Conservation (phyloP, 805 yeast genomes). For the Kodamaea jinghongensis region DNA sequence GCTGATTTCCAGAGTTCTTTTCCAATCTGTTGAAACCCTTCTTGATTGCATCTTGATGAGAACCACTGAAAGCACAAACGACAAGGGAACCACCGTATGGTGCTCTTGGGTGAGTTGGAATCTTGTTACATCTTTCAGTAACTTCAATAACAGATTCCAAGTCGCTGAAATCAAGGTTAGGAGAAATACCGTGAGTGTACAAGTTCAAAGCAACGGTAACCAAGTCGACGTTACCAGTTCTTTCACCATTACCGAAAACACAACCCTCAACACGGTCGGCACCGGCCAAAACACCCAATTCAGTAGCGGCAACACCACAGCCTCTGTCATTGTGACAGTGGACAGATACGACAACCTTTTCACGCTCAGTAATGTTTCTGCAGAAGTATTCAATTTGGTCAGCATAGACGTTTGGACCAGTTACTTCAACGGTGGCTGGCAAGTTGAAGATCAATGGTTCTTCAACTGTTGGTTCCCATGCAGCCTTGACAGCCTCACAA, state of each 20-base stretch:
- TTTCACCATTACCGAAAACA: slow-evolving; percentile 79
- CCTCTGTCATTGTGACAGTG: slow-evolving; percentile 83
- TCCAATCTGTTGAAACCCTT: slow-evolving; percentile 56
- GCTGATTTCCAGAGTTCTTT: slow-evolving; percentile 9
- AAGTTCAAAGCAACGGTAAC: slow-evolving; percentile 72
- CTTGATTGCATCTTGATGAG: slow-evolving; percentile 70
- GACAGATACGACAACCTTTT: slow-evolving; percentile 64
- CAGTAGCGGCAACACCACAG: slow-evolving; percentile 81
- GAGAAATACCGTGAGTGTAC: slow-evolving; percentile 76
- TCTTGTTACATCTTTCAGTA: slow-evolving; percentile 74
- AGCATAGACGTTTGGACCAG: slow-evolving; percentile 73
- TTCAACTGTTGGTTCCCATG: slow-evolving; percentile 76
- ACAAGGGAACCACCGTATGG: slow-evolving; percentile 80
- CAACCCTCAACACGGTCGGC: slow-evolving; percentile 86
- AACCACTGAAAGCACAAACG: slow-evolving; percentile 75
- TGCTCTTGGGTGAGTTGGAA: slow-evolving; percentile 70
- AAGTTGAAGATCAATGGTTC: slow-evolving; percentile 74
- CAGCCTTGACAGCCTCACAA: slow-evolving; percentile 75
- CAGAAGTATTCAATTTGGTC: slow-evolving; percentile 78
- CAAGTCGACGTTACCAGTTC: slow-evolving; percentile 81
- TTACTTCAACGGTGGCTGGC: slow-evolving; percentile 80
- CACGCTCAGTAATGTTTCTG: slow-evolving; percentile 65
- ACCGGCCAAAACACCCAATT: slow-evolving; percentile 75
- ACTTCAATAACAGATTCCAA: slow-evolving; percentile 63
- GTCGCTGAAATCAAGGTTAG: slow-evolving; percentile 69